Base-by-base conservation (phyloP, 164 flowering plant genomes). In the Vitis riparia region DNA sequence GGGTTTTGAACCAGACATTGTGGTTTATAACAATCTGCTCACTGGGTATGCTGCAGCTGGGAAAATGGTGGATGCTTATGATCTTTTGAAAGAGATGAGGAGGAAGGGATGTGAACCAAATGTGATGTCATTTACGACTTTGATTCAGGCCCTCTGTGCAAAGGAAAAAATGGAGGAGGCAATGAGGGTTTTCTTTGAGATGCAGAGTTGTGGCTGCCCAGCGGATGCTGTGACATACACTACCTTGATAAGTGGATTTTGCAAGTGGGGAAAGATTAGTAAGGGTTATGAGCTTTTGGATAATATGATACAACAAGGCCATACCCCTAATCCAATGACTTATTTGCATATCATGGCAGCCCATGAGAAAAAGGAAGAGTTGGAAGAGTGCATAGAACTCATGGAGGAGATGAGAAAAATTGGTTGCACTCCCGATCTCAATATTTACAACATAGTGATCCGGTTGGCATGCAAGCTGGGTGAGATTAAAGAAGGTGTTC, bases 151-250 rank as follows among this genome's bases (percentile, higher is more conserved):
- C 0, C 87, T 89, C 59, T 90, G 96, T 79, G 69, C 75, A n/a
- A 74, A 62, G 67, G 91, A 87, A 32, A 89, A 79, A 70, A 85
- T 82, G 86, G 97, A 89, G 64, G 93, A 88, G 72, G 97, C 97
- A 11, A 85, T 89, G 88, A 70, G 82, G 71, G 83, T 88, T 12
- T 85, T 88, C 55, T 64, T 66, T 50, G 93, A 92, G 66, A 94
- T 92, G 94, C 72, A 82, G 75, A 86, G 76, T 60, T 80, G 76
- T 68, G 93, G 91, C 6, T 92, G 98, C 73, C 79, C 79, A 68
- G 92, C 91, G 0, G 98, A 94, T 80, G 87, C 80, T 47, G 88
- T 92, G 73, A 91, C 97, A 9, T 89, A 89, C 67, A 89, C 97
- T 11, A 84, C 97, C 0, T 68, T 94, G 73, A 86, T 94, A 7